Base-by-base conservation (phyloP, 2,329 filamentous ascomycete genomes). In the Talaromyces sp. region DNA sequence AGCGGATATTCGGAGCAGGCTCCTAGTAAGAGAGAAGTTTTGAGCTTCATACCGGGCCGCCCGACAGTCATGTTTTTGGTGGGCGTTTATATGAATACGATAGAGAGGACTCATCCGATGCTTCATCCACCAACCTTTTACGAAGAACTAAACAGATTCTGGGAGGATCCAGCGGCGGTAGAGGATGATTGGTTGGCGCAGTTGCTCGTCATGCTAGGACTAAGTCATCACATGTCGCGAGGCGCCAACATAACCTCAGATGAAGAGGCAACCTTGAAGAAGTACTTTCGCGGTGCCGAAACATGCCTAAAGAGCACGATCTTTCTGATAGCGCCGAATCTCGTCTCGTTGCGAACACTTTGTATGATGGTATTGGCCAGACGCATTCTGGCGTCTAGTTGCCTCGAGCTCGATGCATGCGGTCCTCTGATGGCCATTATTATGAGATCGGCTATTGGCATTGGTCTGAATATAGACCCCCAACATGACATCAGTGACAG, bases 381-480 rank as follows among this genome's bases (percentile, higher is more conserved):
- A 59, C 68, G 67, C 17, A 51, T 68, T 25, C 47, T 64, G 31
- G 66, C 68, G 5, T 65, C 67, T 53, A 67, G 65, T 43, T 70
- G 69, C n/a, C 49, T 68, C 29, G 69, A 70, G 22, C 45, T 67
- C 31, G 69, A 70, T 62, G 61, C 69, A 8, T 70, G 69, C 61
- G 66, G 68, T 7, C 69, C 68, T 36, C 64, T 70, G 1, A 68
- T 67, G 62, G 61, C 61, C 13, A 81, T 79, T n/a, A 67, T 86
- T 11, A 71, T 86, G 5, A 79, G 83, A 40, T 78, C 83, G 59
- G 84, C 83, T 19, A 81, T 87, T 74, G 76, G 83, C 56, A 78
- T 82, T 15, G 85, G 85, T 0, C 78, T 86, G 56, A 85, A 87
- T 69, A 73, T 78, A 2, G 77, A 79, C 53, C 75, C 75, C 0